Percentiles rank a stretch among this genome's conserved stretches.
Evolutionary conservation across 768 basidiomycete species (phyloP).

Genomic region (Leccinum obscurum): DNA sequence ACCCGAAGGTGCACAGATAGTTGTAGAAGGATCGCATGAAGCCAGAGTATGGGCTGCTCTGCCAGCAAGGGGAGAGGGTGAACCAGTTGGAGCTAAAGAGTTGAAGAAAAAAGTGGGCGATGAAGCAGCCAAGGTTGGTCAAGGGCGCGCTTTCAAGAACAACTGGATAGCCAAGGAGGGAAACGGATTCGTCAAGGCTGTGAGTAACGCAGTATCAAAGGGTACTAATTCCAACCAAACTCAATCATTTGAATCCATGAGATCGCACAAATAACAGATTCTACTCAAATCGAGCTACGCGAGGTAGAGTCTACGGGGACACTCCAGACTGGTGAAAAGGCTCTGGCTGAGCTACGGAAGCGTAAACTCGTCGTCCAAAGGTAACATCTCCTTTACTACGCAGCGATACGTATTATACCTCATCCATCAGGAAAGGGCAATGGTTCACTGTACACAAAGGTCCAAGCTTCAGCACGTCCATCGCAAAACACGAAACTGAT

Average conservation of each 20-base stretch:
- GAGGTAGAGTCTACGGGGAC: slow-evolving; percentile 76
- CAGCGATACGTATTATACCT: slow-evolving; percentile 6
- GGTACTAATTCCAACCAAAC: not conserved
- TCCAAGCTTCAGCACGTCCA: slow-evolving; percentile 82
- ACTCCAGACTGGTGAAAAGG: slow-evolving; percentile 73
- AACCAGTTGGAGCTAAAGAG: slow-evolving; percentile 62
- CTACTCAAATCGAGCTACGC: slow-evolving; percentile 70
- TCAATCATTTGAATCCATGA: slow-evolving; percentile 31
- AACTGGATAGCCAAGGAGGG: slow-evolving; percentile 96
- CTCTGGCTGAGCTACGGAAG: slow-evolving; percentile 84
- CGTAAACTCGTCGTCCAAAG: slow-evolving; percentile 85
- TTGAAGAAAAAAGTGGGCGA: slow-evolving; percentile 80
- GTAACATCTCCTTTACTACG: slow-evolving; percentile 38
- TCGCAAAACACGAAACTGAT: slow-evolving; percentile 93
- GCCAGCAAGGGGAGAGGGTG: slow-evolving; percentile 66
- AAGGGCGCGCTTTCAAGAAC: slow-evolving; percentile 94
- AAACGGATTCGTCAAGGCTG: slow-evolving; percentile 80
- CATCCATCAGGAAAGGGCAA: slow-evolving; percentile 75
- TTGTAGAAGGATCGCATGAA: slow-evolving; percentile 87
- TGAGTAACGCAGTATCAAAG: slow-evolving; percentile 40
- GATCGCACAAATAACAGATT: slow-evolving; percentile 68
- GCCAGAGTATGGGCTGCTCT: slow-evolving; percentile 90
- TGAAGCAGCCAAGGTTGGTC: slow-evolving; percentile 89
- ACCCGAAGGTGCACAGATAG: slow-evolving; percentile 79
- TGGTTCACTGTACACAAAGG: slow-evolving; percentile 94